Evolutionary conservation across 176 grass and related monocot species (phyloP), one percentile per base, ranked within the genome.

Genomic region (Oryza glaberrima): DNA sequence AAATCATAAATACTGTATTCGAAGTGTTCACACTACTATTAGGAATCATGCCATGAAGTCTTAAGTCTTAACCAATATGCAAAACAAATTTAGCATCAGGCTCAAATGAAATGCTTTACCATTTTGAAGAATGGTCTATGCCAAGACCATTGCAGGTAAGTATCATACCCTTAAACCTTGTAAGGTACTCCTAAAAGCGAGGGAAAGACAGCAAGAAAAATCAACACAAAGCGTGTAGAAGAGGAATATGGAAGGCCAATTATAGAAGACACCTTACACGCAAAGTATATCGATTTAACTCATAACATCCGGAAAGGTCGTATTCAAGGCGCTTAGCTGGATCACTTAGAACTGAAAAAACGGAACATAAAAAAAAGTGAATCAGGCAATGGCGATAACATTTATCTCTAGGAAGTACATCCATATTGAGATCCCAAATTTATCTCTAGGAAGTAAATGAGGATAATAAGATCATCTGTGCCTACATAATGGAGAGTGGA

Each of bases 151-250:
- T 90, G 83, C 93, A 95, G 30, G 93, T 95, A 74, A 95, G 88
- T 81, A 95, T 92, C 93, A 95, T 92, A 68, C 90, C 88, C 75
- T 92, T 87, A 88, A 95, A 95, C 84, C 90, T 95, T 70, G 90
- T 52, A 82, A 95, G 90, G 81, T 92, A 95, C 88, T 95, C 90
- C 93, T 95, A 77, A 83, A 91, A 83, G 75, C 26, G 41, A 88
- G 14, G 36, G 70, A 79, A 82, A 67, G 4, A 46, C 19, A 81
- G 5, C 43, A 75, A 61, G 76, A n/a, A 20, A 58, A 14, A 58
- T 67, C 40, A 52, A 41, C 7, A 69, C 3, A 36, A 26, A 46
- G 10, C 14, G 67, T 22, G 16, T 3, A 63, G 14, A 63, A 46
- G 17, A 48, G 22, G 23, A 67, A 67, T 70, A 14, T 3, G 12